These are phyloP conservation scores for Lactarius hatsudake DNA, from an alignment of 768 basidiomycete species.

Conservation along the genomic window DNA sequence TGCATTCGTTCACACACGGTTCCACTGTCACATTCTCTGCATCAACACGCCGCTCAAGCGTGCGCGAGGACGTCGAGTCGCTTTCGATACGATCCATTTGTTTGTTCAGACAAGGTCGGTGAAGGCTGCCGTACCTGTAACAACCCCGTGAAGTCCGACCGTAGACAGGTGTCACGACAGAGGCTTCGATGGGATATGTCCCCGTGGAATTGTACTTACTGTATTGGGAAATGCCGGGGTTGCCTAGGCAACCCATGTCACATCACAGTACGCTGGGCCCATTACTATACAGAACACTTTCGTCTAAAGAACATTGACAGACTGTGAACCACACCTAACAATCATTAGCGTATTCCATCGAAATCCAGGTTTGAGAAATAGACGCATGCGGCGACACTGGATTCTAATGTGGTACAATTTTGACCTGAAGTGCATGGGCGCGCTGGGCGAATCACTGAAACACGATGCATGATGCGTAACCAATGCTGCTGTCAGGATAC, in stretches of 20 bases:
- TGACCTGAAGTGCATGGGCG: constrained; percentile 36
- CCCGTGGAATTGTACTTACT: constrained; percentile 1
- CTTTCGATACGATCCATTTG: not conserved
- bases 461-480: no score
- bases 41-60: constrained; percentile 2
- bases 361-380: not conserved
- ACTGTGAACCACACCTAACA: not conserved
- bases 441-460: constrained; percentile 35
- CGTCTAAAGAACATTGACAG: not conserved
- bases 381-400: constrained; percentile 53
- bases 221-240: not conserved
- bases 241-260: constrained; percentile 15
- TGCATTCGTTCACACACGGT: not conserved
- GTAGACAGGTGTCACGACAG: not conserved
- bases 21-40: constrained; percentile 7
- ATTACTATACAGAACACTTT: not conserved
- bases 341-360: not conserved
- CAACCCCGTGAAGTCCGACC: not conserved
- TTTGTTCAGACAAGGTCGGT: not conserved
- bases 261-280: not conserved
- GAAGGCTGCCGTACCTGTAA: not conserved
- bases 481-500: no score
- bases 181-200: not conserved
- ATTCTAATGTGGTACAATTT: constrained; percentile 51
- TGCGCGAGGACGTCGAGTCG: not conserved